phyloP scores from a whole-genome alignment of 306 rosid genomes.

The Vigna reflexopilosa region DNA sequence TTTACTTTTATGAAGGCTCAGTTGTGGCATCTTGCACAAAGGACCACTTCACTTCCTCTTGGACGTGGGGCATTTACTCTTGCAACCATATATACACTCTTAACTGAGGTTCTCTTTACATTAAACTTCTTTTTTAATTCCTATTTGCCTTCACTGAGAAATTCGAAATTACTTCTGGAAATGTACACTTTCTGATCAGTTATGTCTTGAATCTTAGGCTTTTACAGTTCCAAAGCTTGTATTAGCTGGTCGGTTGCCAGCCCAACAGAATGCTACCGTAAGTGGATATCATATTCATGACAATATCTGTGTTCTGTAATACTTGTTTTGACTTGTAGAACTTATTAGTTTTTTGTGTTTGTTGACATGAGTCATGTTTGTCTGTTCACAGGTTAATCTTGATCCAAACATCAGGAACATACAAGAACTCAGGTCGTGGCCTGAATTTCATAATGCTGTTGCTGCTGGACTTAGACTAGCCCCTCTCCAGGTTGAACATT shows the following conservation, averaged over 20 bases:
- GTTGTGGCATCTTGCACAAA: conserved; percentile 95
- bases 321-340: conserved; percentile 29
- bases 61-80: conserved; percentile 99
- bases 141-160: conserved; percentile 20
- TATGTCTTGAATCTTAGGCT: conserved; percentile 61
- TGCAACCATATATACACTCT: conserved; percentile 91
- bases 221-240: conserved; percentile 92
- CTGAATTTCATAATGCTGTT: conserved; percentile 97
- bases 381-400: conserved; percentile 75
- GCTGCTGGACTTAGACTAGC: conserved; percentile 98
- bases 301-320: conserved; percentile 10
- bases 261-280: conserved; percentile 98
- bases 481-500: conserved; percentile 81
- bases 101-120: conserved; percentile 77
- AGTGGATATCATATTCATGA: conserved; percentile 51
- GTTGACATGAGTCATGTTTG: conserved; percentile 36
- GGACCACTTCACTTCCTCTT: conserved; percentile 93
- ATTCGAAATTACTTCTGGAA: conserved; percentile 23
- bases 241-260: conserved; percentile 95
- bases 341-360: conserved; percentile 27
- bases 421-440: conserved; percentile 94
- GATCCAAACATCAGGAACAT: conserved; percentile 86
- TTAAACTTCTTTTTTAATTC: conserved; percentile 5
- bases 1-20: conserved; percentile 70
- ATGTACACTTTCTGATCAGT: conserved; percentile 39